Conservation (phyloP, 139 green algal genomes). For the Closterium sp. region DNA sequence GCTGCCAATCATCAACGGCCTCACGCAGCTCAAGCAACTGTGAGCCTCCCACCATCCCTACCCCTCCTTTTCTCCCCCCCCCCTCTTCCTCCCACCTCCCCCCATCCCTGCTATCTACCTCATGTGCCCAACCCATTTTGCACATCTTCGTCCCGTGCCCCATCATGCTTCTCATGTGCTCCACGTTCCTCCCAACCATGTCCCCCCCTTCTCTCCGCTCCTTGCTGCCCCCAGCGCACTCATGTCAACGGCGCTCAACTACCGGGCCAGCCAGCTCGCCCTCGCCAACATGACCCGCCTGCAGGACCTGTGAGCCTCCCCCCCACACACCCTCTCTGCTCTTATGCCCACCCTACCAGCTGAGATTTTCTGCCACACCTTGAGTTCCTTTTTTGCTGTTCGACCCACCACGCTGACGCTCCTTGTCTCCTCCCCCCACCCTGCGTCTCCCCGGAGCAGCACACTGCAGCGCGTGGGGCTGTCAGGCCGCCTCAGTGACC, state of each 20-base stretch:
- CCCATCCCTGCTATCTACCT: not conserved
- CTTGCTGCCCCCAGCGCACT: not conserved
- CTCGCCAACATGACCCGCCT: not conserved
- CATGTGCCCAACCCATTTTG: not conserved
- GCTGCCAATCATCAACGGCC: slow-evolving; percentile 45
- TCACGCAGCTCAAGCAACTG: slow-evolving; percentile 18
- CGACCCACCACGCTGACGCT: not conserved
- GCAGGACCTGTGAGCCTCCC: not conserved
- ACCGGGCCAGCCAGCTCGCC: not conserved
- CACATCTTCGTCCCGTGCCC: not conserved
- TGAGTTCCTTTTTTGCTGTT: too few species aligned
- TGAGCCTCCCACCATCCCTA: not conserved
- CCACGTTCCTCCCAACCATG: not conserved
- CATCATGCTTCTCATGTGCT: not conserved
- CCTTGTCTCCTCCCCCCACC: not conserved
- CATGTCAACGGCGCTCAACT: not conserved
- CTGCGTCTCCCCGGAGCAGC: not conserved
- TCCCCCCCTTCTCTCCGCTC: not conserved
- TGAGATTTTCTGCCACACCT: not conserved
- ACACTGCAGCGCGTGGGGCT: not conserved
- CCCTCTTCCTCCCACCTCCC: not conserved
- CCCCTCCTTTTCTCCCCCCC: not conserved
- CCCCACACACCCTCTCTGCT: not conserved
- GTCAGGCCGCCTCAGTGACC: not conserved
- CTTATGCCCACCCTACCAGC: not conserved